These are phyloP conservation scores for Podospora anserina DNA, from an alignment of 495 filamentous ascomycete species.

Conservation along the genomic window DNA sequence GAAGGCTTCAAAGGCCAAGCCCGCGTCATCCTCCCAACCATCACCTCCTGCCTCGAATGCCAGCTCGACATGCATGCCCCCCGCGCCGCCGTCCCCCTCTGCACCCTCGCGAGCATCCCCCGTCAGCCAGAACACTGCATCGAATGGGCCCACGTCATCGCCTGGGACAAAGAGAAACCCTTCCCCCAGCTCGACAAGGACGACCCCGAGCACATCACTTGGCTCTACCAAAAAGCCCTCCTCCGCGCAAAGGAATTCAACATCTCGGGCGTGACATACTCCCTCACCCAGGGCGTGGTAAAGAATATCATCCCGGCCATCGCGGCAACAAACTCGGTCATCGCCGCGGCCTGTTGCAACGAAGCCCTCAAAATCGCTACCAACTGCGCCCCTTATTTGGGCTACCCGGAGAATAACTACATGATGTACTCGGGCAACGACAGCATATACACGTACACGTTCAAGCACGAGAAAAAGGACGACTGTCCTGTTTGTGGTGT, in stretches of 20 bases:
- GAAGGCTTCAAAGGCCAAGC: constrained; percentile 99
- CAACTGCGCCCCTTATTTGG: constrained; percentile 70
- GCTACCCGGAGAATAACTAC: constrained; percentile 63
- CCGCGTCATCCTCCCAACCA: constrained; percentile 83
- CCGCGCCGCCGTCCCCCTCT: constrained; percentile 87
- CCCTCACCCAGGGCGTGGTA: constrained; percentile 95
- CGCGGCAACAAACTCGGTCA: constrained; percentile 94
- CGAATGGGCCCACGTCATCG: constrained; percentile 93
- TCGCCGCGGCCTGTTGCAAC: constrained; percentile 92
- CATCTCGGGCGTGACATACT: constrained; percentile 90
- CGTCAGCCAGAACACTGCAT: constrained; percentile 98
- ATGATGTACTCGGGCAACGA: constrained; percentile 99
- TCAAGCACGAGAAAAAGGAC: constrained; percentile 82
- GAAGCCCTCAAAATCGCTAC: constrained; percentile 95
- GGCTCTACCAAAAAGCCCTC: constrained; percentile 87
- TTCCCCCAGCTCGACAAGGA: constrained; percentile 81
- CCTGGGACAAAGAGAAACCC: constrained; percentile 61
- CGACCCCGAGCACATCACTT: constrained; percentile 93
- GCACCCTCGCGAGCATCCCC: constrained; percentile 94
- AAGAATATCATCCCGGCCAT: constrained; percentile 99
- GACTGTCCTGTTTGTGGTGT: constrained; percentile 96
- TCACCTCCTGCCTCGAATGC: constrained; percentile 96
- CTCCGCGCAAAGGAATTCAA: constrained; percentile 80
- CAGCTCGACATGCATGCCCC: constrained; percentile 98
- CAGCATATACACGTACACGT: constrained; percentile 93